A percentile compares a stretch with the other conserved stretches of the same genome.
Evolutionary conservation across 1,284 basidiomycete species (phyloP).

Genomic region (Amylostereum chailletii): DNA sequence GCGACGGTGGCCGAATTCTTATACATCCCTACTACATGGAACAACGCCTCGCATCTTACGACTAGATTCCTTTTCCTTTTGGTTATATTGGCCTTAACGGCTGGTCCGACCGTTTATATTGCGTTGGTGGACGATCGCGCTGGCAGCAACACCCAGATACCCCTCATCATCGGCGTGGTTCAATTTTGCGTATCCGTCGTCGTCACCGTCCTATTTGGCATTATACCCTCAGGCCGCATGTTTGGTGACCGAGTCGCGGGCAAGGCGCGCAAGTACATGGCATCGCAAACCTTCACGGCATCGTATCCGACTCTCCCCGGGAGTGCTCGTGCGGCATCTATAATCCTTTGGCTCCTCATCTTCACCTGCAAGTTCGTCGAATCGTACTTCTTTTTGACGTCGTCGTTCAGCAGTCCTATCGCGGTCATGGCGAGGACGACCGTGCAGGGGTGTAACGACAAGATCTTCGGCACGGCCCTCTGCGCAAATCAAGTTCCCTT

Average conservation of each 20-base stretch:
- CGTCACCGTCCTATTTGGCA: constrained; percentile 71
- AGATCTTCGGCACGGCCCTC: constrained; percentile 66
- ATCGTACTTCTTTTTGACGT: constrained; percentile 93
- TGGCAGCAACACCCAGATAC: constrained; percentile 39
- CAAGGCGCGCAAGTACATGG: constrained; percentile 91
- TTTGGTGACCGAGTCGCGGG: constrained; percentile 94
- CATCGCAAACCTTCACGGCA: constrained; percentile 94
- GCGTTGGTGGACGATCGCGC: constrained; percentile 65
- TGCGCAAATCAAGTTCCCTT: constrained; percentile 89
- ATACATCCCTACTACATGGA: constrained; percentile 97
- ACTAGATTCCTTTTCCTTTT: constrained; percentile 83
- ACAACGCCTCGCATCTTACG: constrained; percentile 90
- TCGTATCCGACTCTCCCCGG: constrained; percentile 77
- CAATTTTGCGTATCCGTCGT: constrained; percentile 86
- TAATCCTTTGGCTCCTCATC: constrained; percentile 82
- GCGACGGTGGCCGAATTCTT: constrained; percentile 90
- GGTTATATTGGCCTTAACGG: constrained; percentile 79
- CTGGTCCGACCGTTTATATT: constrained; percentile 87
- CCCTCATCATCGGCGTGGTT: constrained; percentile 80
- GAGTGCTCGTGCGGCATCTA: constrained; percentile 67
- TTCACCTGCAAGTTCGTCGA: constrained; percentile 91
- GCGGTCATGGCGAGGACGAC: constrained; percentile 88
- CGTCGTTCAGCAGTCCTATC: constrained; percentile 87
- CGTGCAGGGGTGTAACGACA: constrained; percentile 81
- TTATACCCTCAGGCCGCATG: constrained; percentile 88